Percentiles rank a stretch among this genome's conserved stretches.
Evolutionary conservation across 1,139 yeast genomes (phyloP).

Genomic region (Candida pseudoviswanathii): DNA sequence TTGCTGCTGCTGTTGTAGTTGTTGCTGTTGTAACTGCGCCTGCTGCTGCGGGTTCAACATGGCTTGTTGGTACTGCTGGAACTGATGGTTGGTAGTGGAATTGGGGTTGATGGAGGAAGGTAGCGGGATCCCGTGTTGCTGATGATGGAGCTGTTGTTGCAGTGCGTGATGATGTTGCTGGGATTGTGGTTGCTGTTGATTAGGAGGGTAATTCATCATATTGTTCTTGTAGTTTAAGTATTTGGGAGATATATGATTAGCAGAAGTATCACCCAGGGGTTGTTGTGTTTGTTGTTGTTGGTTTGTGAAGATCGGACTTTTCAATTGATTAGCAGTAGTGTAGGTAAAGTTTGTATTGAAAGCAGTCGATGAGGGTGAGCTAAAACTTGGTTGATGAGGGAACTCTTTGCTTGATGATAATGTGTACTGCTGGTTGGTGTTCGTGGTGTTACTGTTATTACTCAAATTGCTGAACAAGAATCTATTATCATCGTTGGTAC

Average conservation of each 20-base stretch:
- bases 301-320: not conserved
- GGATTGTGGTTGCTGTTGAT: slow-evolving; percentile 6
- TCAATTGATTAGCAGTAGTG: not conserved
- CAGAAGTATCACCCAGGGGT: not conserved
- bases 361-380: not conserved
- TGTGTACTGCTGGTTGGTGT: not conserved
- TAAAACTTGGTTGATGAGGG: slow-evolving; percentile 6
- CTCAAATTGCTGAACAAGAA: slow-evolving; percentile 5
- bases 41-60: slow-evolving; percentile 8
- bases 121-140: slow-evolving; percentile 2
- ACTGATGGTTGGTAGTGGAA: slow-evolving; percentile 1
- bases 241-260: not conserved
- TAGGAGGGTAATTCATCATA: slow-evolving; percentile 8
- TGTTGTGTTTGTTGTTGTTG: not conserved
- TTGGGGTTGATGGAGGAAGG: not conserved
- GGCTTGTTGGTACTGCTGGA: slow-evolving; percentile 9
- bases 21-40: slow-evolving; percentile 12
- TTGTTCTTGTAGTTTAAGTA: not conserved
- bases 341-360: slow-evolving; percentile 2
- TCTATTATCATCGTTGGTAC: slow-evolving; percentile 5
- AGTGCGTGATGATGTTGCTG: slow-evolving; percentile 1
- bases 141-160: slow-evolving; percentile 1
- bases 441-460: not conserved
- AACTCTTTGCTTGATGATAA: slow-evolving; percentile 1
- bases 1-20: slow-evolving; percentile 9